These are phyloP conservation scores for Paraphaeosphaeria sporulosa DNA, from an alignment of 2,329 filamentous ascomycete species.

Conservation along the genomic window DNA sequence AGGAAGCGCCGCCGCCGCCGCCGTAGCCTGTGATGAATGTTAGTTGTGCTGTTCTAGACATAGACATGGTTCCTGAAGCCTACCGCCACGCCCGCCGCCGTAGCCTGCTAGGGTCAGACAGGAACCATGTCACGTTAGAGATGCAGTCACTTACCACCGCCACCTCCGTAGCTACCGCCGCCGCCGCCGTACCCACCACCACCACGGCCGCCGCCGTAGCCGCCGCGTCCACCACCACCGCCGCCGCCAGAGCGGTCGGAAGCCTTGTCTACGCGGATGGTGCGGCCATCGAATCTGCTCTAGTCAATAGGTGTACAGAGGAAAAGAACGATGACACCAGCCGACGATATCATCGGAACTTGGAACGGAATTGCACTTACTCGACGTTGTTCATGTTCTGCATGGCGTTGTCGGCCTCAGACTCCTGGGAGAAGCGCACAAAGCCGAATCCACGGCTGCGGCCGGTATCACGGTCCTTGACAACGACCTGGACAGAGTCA, in stretches of 20 bases:
- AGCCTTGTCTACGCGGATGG: slow-evolving; percentile 94
- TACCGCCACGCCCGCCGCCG: slow-evolving; percentile 31
- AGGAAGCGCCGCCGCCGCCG: slow-evolving; percentile 31
- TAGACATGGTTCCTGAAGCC: slow-evolving; percentile 5
- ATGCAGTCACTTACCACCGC: slow-evolving; percentile 13
- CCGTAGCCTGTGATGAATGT: slow-evolving; percentile 28
- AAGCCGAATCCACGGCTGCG: slow-evolving; percentile 98
- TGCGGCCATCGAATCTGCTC: slow-evolving; percentile 86
- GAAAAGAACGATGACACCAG: neutral
- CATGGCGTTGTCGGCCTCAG: slow-evolving; percentile 80
- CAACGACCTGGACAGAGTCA: slow-evolving; percentile 74
- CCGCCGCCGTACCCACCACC: slow-evolving; percentile 33
- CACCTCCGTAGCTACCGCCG: slow-evolving; percentile 18
- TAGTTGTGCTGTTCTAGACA: slow-evolving; percentile 11
- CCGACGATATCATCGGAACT: neutral
- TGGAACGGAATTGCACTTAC: slow-evolving; percentile 62
- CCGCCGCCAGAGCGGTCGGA: slow-evolving; percentile 73
- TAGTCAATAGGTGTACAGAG: slow-evolving; percentile 21
- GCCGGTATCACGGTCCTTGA: slow-evolving; percentile 96
- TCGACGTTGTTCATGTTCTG: slow-evolving; percentile 85
- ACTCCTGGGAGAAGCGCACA: slow-evolving; percentile 82
- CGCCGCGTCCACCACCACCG: slow-evolving; percentile 45
- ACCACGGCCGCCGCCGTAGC: slow-evolving; percentile 29
- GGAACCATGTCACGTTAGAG: neutral
- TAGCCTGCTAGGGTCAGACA: slow-evolving; percentile 14